Evolutionary conservation across 805 yeast species (phyloP).

Genomic region (Saccharomycopsis schoenii): DNA sequence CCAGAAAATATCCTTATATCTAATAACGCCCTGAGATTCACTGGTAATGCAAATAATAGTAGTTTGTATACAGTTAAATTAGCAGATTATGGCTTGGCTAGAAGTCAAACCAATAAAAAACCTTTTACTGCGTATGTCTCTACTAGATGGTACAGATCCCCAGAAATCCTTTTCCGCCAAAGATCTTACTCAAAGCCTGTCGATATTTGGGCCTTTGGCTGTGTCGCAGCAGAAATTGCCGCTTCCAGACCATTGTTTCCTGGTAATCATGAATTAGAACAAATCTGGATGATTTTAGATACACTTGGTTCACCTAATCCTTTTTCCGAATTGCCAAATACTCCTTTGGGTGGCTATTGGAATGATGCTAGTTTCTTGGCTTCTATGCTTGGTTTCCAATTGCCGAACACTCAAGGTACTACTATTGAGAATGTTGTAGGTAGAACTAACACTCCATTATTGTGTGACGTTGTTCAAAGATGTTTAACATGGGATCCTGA

Average conservation of each 20-base stretch:
- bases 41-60: constrained; percentile 21
- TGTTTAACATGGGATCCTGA: constrained; percentile 76
- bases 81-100: constrained; percentile 74
- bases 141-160: constrained; percentile 81
- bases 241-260: constrained; percentile 75
- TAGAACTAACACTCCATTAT: constrained; percentile 31
- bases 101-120: constrained; percentile 41
- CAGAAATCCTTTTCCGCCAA: constrained; percentile 64
- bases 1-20: constrained; percentile 82
- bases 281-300: constrained; percentile 56
- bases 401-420: constrained; percentile 48
- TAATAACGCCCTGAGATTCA: constrained; percentile 37
- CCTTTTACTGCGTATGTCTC: constrained; percentile 71
- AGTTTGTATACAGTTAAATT: constrained; percentile 51
- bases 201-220: constrained; percentile 83
- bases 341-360: constrained; percentile 69
- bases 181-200: constrained; percentile 55
- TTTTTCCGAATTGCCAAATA: constrained; percentile 20
- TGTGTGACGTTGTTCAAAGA: constrained; percentile 33
- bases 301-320: constrained; percentile 61
- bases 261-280: constrained; percentile 72
- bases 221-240: constrained; percentile 65
- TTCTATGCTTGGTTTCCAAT: constrained; percentile 40
- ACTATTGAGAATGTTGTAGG: constrained; percentile 37
- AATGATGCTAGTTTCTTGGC: constrained; percentile 47